Base-by-base conservation (phyloP, 2,329 filamentous ascomycete species). In the Colletotrichum tamarilloi region DNA sequence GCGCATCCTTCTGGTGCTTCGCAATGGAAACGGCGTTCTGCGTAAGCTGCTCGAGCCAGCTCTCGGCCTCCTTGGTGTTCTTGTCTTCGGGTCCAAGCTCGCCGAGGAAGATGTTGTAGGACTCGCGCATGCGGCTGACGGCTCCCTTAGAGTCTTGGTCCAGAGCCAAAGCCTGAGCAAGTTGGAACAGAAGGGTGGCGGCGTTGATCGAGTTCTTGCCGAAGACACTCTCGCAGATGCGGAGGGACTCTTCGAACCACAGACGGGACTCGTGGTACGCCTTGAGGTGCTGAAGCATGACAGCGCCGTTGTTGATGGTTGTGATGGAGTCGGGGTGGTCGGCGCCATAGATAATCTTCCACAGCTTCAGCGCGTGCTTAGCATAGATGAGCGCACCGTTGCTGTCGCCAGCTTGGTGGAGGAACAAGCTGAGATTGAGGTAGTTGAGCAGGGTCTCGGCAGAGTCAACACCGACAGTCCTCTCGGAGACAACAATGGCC, bases 291-390 rank as follows among this genome's bases (percentile, higher is more conserved):
- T 99, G 97, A 72, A 99, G 91, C 97, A 99, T 99, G 73, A 99
- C 97, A 8, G 97, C 97, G 24, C 95, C 96, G 80, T 99, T 99
- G 89, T 98, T 99, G 84, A 98, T 93, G 19, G 97, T 98, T 9
- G 97, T 99, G 84, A 99, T 98, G 9, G 95, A 97, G 84, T 99
- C 97, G 3, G 97, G 97, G 84, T 99, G 97, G 78, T 95, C 93
- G 35, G 93, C 87, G 38, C 97, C 97, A 81, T 98, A 99, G 78
- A 98, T 96, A 78, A 98, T 90, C 87, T 98, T 98, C 96, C 96
- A 98, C 75, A 99, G 88, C 81, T 97, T 92, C 77, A 99, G 90
- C 7, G 97, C 97, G 82, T 99, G 97, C 81, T 94, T 94, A 76
- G 97, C 93, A 81, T 97, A 98, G 14, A 90, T 88, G 68, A 99